Evolutionary conservation across 345 rosid species (phyloP), one percentile per base, ranked within the genome.

Genomic region (Schrenkiella parvula): DNA sequence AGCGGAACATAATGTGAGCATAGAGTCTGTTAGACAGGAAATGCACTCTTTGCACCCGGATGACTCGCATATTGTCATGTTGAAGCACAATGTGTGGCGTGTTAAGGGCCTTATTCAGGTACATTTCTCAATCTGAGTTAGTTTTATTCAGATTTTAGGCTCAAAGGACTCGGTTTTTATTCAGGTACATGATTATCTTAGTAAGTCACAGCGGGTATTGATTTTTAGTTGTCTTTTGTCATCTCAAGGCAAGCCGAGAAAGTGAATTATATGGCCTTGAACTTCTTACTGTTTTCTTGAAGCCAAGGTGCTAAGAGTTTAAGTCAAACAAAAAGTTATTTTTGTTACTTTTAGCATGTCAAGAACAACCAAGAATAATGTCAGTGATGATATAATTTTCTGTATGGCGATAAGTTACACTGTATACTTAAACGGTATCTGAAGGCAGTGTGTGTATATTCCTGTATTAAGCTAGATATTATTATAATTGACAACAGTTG

Each of bases 51-150:
- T 84, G 86, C 98, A 93, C 70, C 97, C 97, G 1, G 98, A 89
- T 75, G 97, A 93, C 72, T 68, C 95, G 0, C 91, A 81, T 14
- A 88, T 93, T 42, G 98, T 93, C 41, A 90, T 91, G 59, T 69
- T 93, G 46, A 93, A 89, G 44, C 97, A 91, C 70, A 93, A 91
- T 42, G 98, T 93, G 15, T 93, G 98, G 98, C 96, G 98, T 19
- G 97, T 93, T 28, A 93, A 93, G 61, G 98, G 98, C 66, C 84
- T 91, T 72, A 93, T 93, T 81, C 98, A 93, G 95, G 98, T 91
- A 77, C 29, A 38, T 60, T 51, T 60, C 63, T 60, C 68, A 37
- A 11, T 32, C 29, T 4, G 55, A 15, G n/a, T 21, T 29, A n/a
- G 19, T 12, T 35, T 9, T 26, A 1, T 3, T 72, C 8, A 43